Evolutionary conservation across 768 basidiomycete species (phyloP).

Genomic region (Boletus speciosus): DNA sequence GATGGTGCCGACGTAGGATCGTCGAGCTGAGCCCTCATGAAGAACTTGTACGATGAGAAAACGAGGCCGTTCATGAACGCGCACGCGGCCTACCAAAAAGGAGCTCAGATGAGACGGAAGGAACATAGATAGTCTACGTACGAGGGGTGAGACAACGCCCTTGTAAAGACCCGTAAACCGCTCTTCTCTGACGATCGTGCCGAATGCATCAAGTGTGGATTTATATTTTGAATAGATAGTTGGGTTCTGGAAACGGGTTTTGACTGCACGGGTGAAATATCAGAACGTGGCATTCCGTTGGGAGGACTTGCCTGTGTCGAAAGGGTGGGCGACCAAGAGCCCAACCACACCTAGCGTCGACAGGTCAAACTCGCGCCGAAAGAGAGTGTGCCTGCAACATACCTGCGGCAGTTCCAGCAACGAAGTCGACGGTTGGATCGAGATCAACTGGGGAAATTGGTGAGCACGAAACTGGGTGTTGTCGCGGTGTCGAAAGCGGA

Average conservation of each 20-base stretch:
- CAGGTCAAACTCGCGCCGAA: not conserved
- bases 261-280: constrained; percentile 44
- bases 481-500: not conserved
- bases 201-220: constrained; percentile 62
- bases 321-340: constrained; percentile 70
- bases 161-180: constrained; percentile 66
- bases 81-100: constrained; percentile 49
- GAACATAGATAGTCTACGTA: constrained; percentile 30
- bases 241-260: constrained; percentile 77
- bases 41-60: constrained; percentile 79
- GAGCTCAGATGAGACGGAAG: not conserved
- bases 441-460: constrained; percentile 29
- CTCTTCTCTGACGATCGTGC: constrained; percentile 69
- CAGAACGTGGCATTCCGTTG: not conserved
- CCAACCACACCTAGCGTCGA: constrained; percentile 50
- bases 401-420: constrained; percentile 73
- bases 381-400: not conserved
- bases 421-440: constrained; percentile 70
- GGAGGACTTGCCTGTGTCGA: constrained; percentile 56
- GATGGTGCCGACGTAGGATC: constrained; percentile 49
- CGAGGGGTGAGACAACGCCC: constrained; percentile 78
- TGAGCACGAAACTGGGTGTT: constrained; percentile 2
- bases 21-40: constrained; percentile 65
- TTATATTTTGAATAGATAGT: constrained; percentile 52
- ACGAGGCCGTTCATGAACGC: constrained; percentile 83